Evolutionary conservation across 140 eudicot genomes (phyloP), one percentile per base, ranked within the genome.

Genomic region (Senecio squalidus): DNA sequence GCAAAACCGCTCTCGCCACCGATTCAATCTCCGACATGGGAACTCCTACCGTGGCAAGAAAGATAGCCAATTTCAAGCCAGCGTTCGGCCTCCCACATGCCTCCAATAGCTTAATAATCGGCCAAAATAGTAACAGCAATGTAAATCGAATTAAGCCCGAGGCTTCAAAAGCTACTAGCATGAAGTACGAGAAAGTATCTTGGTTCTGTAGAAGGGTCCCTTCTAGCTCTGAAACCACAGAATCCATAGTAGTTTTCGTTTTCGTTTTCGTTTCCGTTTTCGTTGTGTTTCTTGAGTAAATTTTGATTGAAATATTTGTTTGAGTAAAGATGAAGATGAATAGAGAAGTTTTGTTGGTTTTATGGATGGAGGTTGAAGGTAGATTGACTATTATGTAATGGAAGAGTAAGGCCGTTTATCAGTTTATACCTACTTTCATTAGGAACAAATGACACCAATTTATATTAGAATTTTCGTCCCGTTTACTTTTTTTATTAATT

Each of bases 91-190:
- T 60, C n/a, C 84, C 81, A 3, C 74, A 72, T 0, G 61, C 46
- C 20, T 77, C 92, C 0, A 91, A 71, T 28, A 86, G 56, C 24
- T 78, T 69, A 30, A 86, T 76, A 18, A 91, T 55, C 0, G 98
- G 98, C 94, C 94, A 91, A 2, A 81, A 18, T 7, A 64, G 8
- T 14, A 91, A 57, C 64, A 91, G 67, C 17, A 84, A 21, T n/a
- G 90, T 71, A 41, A 91, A 91, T 0, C 98, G 94, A 40, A 86
- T 61, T 23, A 91, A 73, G 11, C 96, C 94, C 0, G 98, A 91
- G 2, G 96, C 96, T 64, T 91, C 98, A 44, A 86, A 91, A 6
- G 98, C 96, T 27, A 86, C 76, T 48, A 86, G 71, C 98, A 91
- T 91, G 86, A 83, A 86, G 66, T 91, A 86, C 43, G 94, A 77